Percentiles rank a stretch among this genome's conserved stretches.
Evolutionary conservation across 331 rosid species (phyloP).

Genomic region (Quercus lobata): DNA sequence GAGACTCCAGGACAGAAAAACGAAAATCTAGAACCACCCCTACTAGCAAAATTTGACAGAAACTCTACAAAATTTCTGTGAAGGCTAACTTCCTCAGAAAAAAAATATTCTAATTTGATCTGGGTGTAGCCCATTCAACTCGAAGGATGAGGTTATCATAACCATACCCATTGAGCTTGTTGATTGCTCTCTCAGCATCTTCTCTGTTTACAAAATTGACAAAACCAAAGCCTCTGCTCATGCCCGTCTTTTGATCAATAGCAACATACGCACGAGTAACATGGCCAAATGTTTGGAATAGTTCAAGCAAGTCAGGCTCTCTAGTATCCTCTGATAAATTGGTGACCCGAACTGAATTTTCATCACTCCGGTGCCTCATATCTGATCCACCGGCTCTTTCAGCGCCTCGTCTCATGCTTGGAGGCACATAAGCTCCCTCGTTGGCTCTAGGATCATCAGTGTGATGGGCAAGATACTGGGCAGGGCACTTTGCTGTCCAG

Average conservation of each 20-base stretch:
- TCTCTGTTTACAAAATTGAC: conserved; percentile 92
- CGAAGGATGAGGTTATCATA: conserved; percentile 92
- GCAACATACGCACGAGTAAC: conserved; percentile 93
- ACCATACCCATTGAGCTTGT: conserved; percentile 95
- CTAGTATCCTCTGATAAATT: conserved; percentile 93
- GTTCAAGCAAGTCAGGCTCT: conserved; percentile 88
- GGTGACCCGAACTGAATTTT: conserved; percentile 91
- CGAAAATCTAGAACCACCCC: background rate
- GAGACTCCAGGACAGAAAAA: background rate
- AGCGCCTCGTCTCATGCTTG: conserved; percentile 71
- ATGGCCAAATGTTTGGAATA: conserved; percentile 86
- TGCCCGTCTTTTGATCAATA: conserved; percentile 78
- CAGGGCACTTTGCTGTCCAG: conserved; percentile 94
- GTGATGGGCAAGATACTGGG: conserved; percentile 69
- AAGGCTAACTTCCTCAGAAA: background rate
- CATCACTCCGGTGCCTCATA: conserved; percentile 88
- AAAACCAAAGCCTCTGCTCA: conserved; percentile 95
- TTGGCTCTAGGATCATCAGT: conserved; percentile 41
- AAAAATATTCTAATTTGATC: conserved; percentile 45
- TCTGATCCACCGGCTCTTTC: conserved; percentile 60
- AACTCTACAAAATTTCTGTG: background rate
- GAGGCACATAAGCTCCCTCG: conserved; percentile 77
- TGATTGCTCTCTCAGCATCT: conserved; percentile 93
- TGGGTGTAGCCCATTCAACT: conserved; percentile 99
- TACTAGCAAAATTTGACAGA: background rate